Base-by-base conservation (phyloP, 148 eudicot genomes). In the Rhododendron williamsianum region DNA sequence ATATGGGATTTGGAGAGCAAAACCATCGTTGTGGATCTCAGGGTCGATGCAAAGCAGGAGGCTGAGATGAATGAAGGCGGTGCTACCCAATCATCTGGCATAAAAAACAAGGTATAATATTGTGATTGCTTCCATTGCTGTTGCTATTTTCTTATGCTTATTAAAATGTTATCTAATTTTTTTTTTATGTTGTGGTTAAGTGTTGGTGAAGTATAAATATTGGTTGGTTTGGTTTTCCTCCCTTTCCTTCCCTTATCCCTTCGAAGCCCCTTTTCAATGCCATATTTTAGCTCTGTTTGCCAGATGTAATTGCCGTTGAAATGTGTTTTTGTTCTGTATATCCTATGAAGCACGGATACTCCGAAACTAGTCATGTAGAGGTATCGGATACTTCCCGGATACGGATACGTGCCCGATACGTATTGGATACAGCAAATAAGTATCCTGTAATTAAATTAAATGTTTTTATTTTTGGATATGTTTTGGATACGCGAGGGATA, bases 1-100 rank as follows among this genome's bases (percentile, higher is more conserved):
- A 92, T 95, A 65, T 95, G 97, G 98, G 97, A 95, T 74, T 87
- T 95, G 89, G 97, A 94, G 89, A 93, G 95, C 80, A 95, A 95
- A 90, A 89, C 87, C 43, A 85, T 95, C 48, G 97, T 95, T 52
- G 96, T 92, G 46, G 98, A 95, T 82, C 90, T 95, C 81, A 93
- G 88, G 91, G 93, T 95, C 72, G 98, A 95, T 72, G 82, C 95
- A 36, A 95, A 93, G 93, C 87, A 85, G 0, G 98, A 95, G 91
- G 91, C 93, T 41, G 98, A 93, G 18, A 84, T 88, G 88, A 83
- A 85, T 21, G 94, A 92, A 7, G 94, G 90, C 0, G 91, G 89
- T 0, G 81, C 87, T 81, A 83, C 89, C 15, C 83, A 88, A 63
- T 65, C 93, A 27, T 84, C 88, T 78, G 86, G 88, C 4, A 85